These are phyloP conservation scores for Colletotrichum destructivum DNA, from an alignment of 2,329 filamentous ascomycete genomes.

Conservation along the genomic window DNA sequence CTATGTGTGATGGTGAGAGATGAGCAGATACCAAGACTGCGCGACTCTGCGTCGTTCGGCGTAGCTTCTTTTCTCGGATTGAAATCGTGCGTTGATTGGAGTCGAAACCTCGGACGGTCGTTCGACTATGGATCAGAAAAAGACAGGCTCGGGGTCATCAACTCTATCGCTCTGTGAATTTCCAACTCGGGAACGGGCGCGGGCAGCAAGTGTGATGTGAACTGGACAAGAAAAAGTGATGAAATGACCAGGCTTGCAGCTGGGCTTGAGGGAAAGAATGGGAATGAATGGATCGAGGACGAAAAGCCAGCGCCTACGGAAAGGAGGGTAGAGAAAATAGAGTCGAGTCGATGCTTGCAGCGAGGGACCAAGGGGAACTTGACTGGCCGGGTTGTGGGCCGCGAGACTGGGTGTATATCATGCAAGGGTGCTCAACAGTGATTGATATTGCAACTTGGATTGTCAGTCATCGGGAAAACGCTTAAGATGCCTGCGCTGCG, in stretches of 20 bases:
- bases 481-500: conserved; percentile 40
- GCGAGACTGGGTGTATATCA: conserved; percentile 44
- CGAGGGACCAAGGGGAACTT: conserved; percentile 36
- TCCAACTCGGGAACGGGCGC: conserved; percentile 6
- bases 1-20: conserved; percentile 14
- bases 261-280: conserved; percentile 38
- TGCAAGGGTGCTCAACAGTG: conserved; percentile 44
- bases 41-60: conserved; percentile 35
- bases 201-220: conserved; percentile 20
- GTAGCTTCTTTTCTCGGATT: conserved; percentile 28
- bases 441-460: conserved; percentile 39
- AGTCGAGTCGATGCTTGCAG: conserved; percentile 33
- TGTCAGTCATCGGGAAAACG: conserved; percentile 39
- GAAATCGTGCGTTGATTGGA: conserved; percentile 41
- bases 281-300: conserved; percentile 48
- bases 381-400: conserved; percentile 41
- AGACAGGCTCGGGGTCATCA: conserved; percentile 30
- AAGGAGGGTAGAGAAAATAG: conserved; percentile 43
- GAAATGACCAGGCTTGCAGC: conserved; percentile 43
- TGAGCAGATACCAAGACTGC: conserved; percentile 33
- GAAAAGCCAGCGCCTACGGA: conserved; percentile 49
- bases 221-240: conserved; percentile 37
- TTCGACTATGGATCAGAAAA: conserved; percentile 41
- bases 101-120: conserved; percentile 34
- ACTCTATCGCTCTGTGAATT: conserved; percentile 21